Base-by-base conservation (phyloP, 306 rosid genomes). In the Corylus heterophylla region DNA sequence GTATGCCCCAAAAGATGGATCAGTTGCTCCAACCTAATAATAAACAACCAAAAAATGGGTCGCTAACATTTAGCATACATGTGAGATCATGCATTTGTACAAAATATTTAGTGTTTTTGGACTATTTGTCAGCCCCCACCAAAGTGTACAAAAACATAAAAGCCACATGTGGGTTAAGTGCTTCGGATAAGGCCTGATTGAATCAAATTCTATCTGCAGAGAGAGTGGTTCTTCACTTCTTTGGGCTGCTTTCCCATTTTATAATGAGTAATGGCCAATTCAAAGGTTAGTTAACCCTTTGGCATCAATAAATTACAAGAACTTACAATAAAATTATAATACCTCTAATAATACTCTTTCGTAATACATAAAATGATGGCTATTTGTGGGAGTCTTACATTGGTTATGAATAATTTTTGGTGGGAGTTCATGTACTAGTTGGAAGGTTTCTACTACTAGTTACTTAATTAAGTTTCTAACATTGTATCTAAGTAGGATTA, bases 1-100 rank as follows among this genome's bases (percentile, higher is more conserved):
- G 52, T 68, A n/a, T 68, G 49, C 72, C 72, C 44, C 50, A 68
- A 17, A 67, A 67, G 50, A 50, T 48, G 82, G 76, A 49, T 59
- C 37, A 71, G 73, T 79, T 71, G 81, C 56, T 67, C 50, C 50
- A 66, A 8, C 49, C 27, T 66, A 66, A 17, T 39, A 20, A 67
- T 67, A 67, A 39, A 68, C 49, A 42, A 18, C 50, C 45, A 42
- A 39, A 42, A n/a, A 67, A 67, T 39, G 3, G 72, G 12, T 39
- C 13, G 42, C 72, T 67, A 39, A 64, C 70, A 35, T 64, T 35
- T 35, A 35, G 70, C 70, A 64, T 31, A 68, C 16, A 68, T n/a
- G 8, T 42, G 52, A 39, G 72, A 39, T 39, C 16, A 9, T 42
- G 72, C 72, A 42, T 11, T 8, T 5, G 51, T 17, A 68, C 72